These are phyloP conservation scores for Aspergillus awamori DNA, from an alignment of 2,329 filamentous ascomycete genomes.

Conservation along the genomic window DNA sequence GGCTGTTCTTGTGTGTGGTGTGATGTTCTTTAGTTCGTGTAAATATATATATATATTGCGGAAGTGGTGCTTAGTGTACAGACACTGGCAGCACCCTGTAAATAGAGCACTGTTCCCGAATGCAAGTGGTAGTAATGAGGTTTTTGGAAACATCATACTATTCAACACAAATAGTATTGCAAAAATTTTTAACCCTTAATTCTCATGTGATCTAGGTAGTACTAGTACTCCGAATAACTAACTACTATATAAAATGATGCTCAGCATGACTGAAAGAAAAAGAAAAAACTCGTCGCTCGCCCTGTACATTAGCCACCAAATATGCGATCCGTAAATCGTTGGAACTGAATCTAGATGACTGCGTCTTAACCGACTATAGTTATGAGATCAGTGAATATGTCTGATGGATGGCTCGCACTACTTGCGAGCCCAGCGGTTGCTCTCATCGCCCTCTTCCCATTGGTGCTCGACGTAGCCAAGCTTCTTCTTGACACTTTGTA, in stretches of 20 bases:
- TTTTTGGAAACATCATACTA: no score
- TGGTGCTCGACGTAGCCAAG: constrained; percentile 83
- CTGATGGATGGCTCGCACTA: background rate
- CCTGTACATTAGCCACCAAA: background rate
- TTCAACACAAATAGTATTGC: no score
- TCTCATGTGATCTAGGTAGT: no score
- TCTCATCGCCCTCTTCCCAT: constrained; percentile 74
- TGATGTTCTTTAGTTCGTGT: background rate
- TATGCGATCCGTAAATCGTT: background rate
- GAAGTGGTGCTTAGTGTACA: no score
- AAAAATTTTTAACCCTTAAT: no score
- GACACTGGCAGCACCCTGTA: no score
- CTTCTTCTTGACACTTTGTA: constrained; percentile 79
- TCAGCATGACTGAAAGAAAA: background rate
- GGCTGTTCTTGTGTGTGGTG: background rate
- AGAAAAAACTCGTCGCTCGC: background rate
- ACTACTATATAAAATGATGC: background rate
- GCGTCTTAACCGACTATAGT: background rate
- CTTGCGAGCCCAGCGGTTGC: constrained; percentile 1
- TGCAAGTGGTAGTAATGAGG: no score
- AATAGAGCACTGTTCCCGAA: no score
- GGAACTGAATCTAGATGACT: background rate
- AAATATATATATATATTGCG: background rate
- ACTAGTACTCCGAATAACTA: no score
- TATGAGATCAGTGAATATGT: no score